Conservation (phyloP, 108 stramenopile species). For the Chaetoceros muelleri region DNA sequence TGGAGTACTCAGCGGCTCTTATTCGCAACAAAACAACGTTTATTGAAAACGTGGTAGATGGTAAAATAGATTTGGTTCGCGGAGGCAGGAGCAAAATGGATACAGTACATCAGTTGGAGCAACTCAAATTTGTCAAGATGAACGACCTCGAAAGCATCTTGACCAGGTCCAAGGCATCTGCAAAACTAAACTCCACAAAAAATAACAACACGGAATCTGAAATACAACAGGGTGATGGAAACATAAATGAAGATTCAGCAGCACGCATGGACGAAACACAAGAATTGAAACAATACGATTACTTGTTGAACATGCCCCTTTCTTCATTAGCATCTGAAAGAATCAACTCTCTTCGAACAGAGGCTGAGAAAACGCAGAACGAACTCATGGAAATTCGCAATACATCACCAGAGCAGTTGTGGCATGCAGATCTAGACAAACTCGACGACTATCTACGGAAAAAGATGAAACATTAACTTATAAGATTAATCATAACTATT, state of each 20-base stretch:
- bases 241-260: no score
- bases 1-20: conserved; percentile 42
- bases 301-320: conserved; percentile 75
- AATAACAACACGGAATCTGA: conserved; percentile 1
- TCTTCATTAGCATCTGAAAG: conserved; percentile 68
- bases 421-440: conserved; percentile 72
- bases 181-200: conserved; percentile 8
- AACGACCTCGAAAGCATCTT: conserved; percentile 41
- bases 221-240: conserved; percentile 5
- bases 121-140: conserved; percentile 39
- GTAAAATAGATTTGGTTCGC: conserved; percentile 42
- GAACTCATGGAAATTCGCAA: conserved; percentile 37
- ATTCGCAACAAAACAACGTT: conserved; percentile 74
- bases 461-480: conserved; percentile 1
- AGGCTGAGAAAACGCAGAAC: conserved; percentile 40
- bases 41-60: conserved; percentile 57
- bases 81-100: conserved; percentile 62
- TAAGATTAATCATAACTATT: neutral
- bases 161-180: conserved; percentile 30
- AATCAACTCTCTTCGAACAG: conserved; percentile 49
- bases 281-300: conserved; percentile 50
- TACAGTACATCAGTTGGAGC: conserved; percentile 43
- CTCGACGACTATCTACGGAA: conserved; percentile 43
- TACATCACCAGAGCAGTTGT: conserved; percentile 55
- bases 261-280: conserved; percentile 6